Evolutionary conservation across 768 basidiomycete genomes (phyloP), one percentile per base, ranked within the genome.

Genomic region (Termitomyces sp.): DNA sequence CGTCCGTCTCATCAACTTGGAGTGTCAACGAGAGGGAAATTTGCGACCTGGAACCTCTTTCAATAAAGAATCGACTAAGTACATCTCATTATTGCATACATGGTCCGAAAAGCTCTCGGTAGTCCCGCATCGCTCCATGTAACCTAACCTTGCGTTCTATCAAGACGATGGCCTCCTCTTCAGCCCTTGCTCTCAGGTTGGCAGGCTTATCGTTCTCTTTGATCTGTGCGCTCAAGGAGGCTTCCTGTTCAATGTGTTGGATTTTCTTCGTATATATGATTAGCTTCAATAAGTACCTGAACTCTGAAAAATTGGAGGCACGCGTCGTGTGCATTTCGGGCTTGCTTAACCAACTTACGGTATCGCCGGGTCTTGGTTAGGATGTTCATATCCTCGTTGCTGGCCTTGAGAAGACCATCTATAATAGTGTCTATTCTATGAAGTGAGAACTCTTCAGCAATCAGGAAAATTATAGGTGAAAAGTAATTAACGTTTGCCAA

Each of bases 71-170:
- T n/a, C 4, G 38, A 18, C 14, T 38, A 35, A 16, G 3, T 40
- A 14, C 18, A 14, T 40, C 38, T 40, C 38, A 6, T 30, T 30
- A 40, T 18, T 40, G 38, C 16, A 18, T 40, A 40, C 14, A 16
- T 18, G 82, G 82, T 14, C 24, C 24, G 24, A 14, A 26, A 5
- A 45, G 22, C 5, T 26, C 7, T 13, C 26, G 22, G 26, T 45
- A 45, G 5, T 45, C 24, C 44, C 3, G 24, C 6, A 5, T 45
- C 14, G 44, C 32, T 16, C 5, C 44, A 5, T 16, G 26, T 26
- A n/a, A 22, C 13, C 44, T 45, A 24, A 45, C 3, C 24, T 45
- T 26, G 44, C 44, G 44, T 26, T 45, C 24, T 24, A 45, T 16
- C 2, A 1, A 7, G 13, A 24, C 44, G 7, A 45, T 45, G 44